Evolutionary conservation across 345 rosid genomes (phyloP), one percentile per base, ranked within the genome.

Genomic region (Pseudoturritis turrita): DNA sequence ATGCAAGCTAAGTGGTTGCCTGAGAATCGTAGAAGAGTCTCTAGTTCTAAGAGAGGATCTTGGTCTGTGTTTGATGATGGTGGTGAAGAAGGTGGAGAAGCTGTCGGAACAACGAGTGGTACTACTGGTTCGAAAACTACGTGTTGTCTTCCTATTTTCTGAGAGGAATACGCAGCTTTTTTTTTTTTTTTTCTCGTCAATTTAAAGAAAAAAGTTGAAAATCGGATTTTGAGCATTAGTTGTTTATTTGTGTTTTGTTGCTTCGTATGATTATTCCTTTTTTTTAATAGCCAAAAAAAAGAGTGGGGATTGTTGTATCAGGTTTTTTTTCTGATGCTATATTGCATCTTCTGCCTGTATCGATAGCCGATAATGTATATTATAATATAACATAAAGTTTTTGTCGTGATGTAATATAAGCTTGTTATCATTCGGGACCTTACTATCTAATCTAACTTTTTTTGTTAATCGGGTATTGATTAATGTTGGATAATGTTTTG

Each of bases 1-100:
- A 81, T 87, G 91, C 84, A 59, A 35, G 73, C 84, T 4, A 87
- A 84, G 63, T 87, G 91, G 91, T 28, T 83, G 14, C 67, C 86
- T 37, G 81, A 61, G 56, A 77, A 82, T 56, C 81, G 79, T 75
- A 65, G 54, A 41, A 79, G 72, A 55, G 65, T 73, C n/a, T 41
- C 82, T n/a, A 23, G 41, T 1, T 55, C 56, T 10, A 74, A 60
- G 73, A 67, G 31, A 74, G 56, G 56, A 36, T 26, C 54, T 23
- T 33, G 66, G 70, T 57, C 51, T 46, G 4, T 50, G 43, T 77
- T 70, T 62, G 70, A 61, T 26, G 71, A 50, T 10, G 40, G 23
- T 53, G 59, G 43, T 26, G 65, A 41, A 25, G 49, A 14, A 18
- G 45, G 3, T 36, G 50, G n/a, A n/a, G n/a, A 28, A 9, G 41